These are phyloP conservation scores for Macrolepiota fuliginosa DNA, from an alignment of 768 basidiomycete species.

Conservation along the genomic window DNA sequence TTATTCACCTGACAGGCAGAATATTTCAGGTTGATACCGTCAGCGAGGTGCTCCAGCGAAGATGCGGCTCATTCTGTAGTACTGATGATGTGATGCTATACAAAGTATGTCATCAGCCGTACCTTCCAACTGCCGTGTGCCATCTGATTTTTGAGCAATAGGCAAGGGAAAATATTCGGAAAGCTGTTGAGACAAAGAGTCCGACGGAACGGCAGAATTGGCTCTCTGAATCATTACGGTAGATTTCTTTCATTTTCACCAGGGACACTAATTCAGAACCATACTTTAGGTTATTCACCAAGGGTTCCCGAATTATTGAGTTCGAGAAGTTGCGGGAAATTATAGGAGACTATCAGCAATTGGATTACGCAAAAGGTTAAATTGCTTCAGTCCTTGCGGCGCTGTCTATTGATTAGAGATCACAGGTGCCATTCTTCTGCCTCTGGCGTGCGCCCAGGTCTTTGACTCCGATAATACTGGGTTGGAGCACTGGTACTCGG, in stretches of 20 bases:
- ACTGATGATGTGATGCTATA: conserved; percentile 98
- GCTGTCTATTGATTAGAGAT: conserved; percentile 10
- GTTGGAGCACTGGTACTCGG: conserved; percentile 73
- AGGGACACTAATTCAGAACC: conserved; percentile 9
- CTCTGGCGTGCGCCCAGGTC: conserved; percentile 76
- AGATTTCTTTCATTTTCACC: conserved; percentile 17
- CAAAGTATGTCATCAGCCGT: conserved; percentile 54
- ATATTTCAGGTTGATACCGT: conserved; percentile 84
- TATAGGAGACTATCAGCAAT: conserved; percentile 83
- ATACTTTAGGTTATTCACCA: conserved; percentile 71
- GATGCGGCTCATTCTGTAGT: conserved; percentile 97
- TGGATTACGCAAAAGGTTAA: conserved; percentile 79
- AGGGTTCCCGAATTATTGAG: conserved; percentile 82
- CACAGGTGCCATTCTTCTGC: conserved; percentile 80
- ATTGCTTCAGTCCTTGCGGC: background rate
- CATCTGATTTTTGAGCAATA: conserved; percentile 27
- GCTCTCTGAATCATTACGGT: conserved; percentile 88
- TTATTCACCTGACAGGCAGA: conserved; percentile 11
- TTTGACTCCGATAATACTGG: conserved; percentile 77
- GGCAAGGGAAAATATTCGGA: conserved; percentile 93
- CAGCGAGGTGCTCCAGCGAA: conserved; percentile 89
- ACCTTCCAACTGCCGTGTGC: background rate
- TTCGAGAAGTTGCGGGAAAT: conserved; percentile 85
- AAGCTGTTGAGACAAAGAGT: conserved; percentile 80
- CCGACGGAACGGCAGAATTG: conserved; percentile 72